These are phyloP conservation scores for Irpex rosettiformis DNA, from an alignment of 1,284 basidiomycete species.

Conservation along the genomic window DNA sequence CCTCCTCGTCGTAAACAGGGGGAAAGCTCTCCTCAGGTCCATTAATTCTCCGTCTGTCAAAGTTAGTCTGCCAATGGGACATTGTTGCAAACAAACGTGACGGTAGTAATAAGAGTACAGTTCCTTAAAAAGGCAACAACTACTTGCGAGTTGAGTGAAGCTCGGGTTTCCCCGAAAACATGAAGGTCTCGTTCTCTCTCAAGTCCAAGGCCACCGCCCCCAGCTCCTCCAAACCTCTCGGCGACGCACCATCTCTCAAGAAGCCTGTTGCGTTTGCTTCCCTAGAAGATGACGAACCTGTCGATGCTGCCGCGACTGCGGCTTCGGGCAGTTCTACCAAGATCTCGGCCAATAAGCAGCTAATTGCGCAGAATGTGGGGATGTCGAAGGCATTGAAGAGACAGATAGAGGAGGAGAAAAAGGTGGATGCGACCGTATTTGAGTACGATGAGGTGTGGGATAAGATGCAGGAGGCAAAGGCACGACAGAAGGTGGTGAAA, in stretches of 20 bases:
- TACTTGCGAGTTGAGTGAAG: constrained; percentile 1
- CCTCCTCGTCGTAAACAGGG: constrained; percentile 54
- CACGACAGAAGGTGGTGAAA: constrained; percentile 69
- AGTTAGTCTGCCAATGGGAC: constrained; percentile 36
- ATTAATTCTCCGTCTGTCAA: constrained; percentile 85
- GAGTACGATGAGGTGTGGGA: constrained; percentile 98
- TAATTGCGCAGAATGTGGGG: constrained; percentile 54
- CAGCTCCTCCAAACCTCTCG: constrained; percentile 33
- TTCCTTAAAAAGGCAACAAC: constrained; percentile 8
- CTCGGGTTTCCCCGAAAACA: constrained; percentile 28
- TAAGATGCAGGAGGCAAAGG: constrained; percentile 87
- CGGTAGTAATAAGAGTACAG: neutral
- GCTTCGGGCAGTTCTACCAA: constrained; percentile 28
- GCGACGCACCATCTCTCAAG: constrained; percentile 52
- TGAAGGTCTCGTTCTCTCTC: constrained; percentile 83
- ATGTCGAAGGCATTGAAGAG: constrained; percentile 60
- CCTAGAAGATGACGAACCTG: constrained; percentile 58
- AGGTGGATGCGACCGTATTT: constrained; percentile 82
- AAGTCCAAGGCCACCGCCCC: constrained; percentile 47
- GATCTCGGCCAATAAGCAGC: constrained; percentile 42
- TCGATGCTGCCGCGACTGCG: constrained; percentile 44
- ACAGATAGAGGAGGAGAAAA: constrained; percentile 72
- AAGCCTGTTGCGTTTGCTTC: constrained; percentile 58
- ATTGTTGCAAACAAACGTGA: constrained; percentile 14
- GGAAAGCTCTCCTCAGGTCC: constrained; percentile 81